A percentile compares a stretch with the other conserved stretches of the same genome.
phyloP scores from a whole-genome alignment of 495 filamentous ascomycete species.

The Cenococcum geophilum region DNA sequence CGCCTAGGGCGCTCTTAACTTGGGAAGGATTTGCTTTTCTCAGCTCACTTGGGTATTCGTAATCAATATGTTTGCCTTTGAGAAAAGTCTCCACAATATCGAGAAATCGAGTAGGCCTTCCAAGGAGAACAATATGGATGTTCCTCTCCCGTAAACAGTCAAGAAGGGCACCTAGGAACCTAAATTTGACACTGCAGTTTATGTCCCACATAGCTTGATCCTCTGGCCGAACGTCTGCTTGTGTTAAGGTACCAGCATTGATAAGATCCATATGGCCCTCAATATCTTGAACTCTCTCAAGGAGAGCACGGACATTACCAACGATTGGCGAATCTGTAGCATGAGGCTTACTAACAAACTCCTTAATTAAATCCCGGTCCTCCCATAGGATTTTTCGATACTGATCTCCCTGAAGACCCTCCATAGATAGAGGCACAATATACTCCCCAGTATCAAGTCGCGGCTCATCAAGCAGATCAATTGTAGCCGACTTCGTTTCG shows the following conservation, averaged over 20 bases:
- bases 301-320: not conserved
- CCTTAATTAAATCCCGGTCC: not conserved
- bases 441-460: not conserved
- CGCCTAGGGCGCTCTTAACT: slow-evolving; percentile 7
- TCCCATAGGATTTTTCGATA: not conserved
- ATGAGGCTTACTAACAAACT: not conserved
- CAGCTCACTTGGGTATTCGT: slow-evolving; percentile 11
- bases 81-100: slow-evolving; percentile 21
- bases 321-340: not conserved
- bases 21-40: slow-evolving; percentile 5
- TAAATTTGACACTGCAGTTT: slow-evolving; percentile 20
- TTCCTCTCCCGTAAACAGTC: slow-evolving; percentile 8
- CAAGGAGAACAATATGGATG: slow-evolving; percentile 20
- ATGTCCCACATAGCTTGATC: slow-evolving; percentile 13
- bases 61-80: slow-evolving; percentile 14
- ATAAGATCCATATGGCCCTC: slow-evolving; percentile 23
- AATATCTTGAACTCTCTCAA: slow-evolving; percentile 10
- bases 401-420: not conserved
- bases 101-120: slow-evolving; percentile 6
- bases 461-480: not conserved
- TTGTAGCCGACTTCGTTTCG: not conserved
- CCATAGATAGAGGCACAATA: slow-evolving; percentile 1
- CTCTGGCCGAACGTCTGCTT: not conserved
- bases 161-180: slow-evolving; percentile 17
- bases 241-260: not conserved